Conservation (phyloP, 2,329 filamentous ascomycete genomes). For the Apiospora kogelbergensis region DNA sequence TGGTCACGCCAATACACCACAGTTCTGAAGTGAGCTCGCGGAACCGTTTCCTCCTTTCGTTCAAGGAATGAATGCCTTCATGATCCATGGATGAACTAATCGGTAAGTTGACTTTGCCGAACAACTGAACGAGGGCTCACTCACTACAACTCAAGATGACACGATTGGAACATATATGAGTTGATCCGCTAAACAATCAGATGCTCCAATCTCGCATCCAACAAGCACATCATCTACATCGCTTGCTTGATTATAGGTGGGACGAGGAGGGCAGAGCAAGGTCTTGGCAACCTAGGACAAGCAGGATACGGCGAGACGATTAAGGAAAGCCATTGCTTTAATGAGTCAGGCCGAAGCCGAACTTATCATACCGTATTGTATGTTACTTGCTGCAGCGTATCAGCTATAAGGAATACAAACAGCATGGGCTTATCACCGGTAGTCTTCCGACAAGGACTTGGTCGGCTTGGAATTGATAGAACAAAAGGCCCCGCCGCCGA, state of each 20-base stretch:
- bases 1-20: too few relatives aligned
- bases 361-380: not conserved
- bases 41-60: too few relatives aligned
- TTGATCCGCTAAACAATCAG: too few relatives aligned
- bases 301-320: not conserved
- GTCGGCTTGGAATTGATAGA: not conserved
- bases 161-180: too few relatives aligned
- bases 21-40: too few relatives aligned
- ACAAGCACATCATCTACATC: not conserved
- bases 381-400: not conserved
- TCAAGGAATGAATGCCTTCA: too few relatives aligned
- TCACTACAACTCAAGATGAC: too few relatives aligned
- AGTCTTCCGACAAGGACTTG: not conserved
- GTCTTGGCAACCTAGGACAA: not conserved
- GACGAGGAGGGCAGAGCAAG: not conserved
- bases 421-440: not conserved
- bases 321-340: not conserved
- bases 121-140: too few relatives aligned
- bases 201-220: not conserved
- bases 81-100: too few relatives aligned
- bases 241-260: not conserved
- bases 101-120: too few relatives aligned
- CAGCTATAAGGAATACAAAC: not conserved
- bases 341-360: not conserved
- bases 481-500: constrained; percentile 5